These are phyloP conservation scores for Saccharomycopsis fodiens DNA, from an alignment of 805 yeast species.

Conservation along the genomic window DNA sequence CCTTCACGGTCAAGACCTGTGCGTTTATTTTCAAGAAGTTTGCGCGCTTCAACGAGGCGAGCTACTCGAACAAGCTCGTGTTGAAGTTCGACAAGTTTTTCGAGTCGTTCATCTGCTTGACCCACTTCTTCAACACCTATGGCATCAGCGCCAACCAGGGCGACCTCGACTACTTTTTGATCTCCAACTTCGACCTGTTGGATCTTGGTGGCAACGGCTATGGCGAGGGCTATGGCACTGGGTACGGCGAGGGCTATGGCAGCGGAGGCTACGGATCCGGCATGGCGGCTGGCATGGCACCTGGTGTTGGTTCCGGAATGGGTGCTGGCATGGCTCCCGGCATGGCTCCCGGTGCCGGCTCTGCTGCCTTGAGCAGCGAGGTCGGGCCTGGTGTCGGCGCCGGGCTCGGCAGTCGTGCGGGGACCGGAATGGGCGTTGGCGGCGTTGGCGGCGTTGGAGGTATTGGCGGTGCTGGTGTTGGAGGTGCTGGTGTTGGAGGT, in stretches of 20 bases:
- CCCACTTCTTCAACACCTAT: constrained; percentile 18
- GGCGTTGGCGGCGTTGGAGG: too few relatives aligned
- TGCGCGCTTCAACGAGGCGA: constrained; percentile 30
- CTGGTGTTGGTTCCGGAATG: too few relatives aligned
- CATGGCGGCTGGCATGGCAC: neutral
- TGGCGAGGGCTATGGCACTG: neutral
- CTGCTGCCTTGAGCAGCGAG: too few relatives aligned
- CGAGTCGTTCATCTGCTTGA: constrained; percentile 65
- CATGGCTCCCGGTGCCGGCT: too few relatives aligned
- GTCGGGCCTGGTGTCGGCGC: too few relatives aligned
- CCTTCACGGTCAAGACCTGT: constrained; percentile 48
- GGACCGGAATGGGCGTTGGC: too few relatives aligned
- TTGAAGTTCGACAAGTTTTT: constrained; percentile 76
- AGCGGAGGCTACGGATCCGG: neutral
- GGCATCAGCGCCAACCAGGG: neutral
- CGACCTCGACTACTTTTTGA: constrained; percentile 6
- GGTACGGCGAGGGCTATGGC: neutral
- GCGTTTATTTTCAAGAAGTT: constrained; percentile 52
- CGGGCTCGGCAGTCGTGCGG: too few relatives aligned
- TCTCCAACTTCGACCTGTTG: constrained; percentile 3
- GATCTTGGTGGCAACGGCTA: neutral
- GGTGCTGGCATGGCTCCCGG: too few relatives aligned
- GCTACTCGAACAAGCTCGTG: constrained; percentile 22
- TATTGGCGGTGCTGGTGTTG: too few relatives aligned
- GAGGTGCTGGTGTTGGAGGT: too few relatives aligned